A percentile compares a stretch with the other conserved stretches of the same genome.
Conservation (phyloP, 208 protist species). For the Acanthamoeba royreba region DNA sequence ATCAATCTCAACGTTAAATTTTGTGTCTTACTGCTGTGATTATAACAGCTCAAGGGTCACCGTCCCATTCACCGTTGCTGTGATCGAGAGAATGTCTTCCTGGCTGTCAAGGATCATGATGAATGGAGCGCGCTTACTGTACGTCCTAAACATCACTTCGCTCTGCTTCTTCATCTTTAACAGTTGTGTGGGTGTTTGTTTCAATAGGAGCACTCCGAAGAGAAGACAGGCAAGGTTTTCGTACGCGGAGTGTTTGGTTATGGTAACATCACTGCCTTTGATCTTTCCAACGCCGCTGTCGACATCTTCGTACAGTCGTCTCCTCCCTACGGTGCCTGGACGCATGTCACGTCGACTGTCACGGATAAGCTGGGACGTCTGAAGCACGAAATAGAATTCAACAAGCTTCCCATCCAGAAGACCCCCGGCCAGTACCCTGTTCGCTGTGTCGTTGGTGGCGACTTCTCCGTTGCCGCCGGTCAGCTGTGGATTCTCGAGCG, state of each 20-base stretch:
- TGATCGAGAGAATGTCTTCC: conserved; percentile 40
- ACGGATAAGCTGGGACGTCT: neutral
- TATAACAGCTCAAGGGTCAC: neutral
- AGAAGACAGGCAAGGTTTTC: neutral
- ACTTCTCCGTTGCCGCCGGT: conserved; percentile 33
- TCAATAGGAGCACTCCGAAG: neutral
- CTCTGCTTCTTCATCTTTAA: neutral
- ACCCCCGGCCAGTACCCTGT: conserved; percentile 41
- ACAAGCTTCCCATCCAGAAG: neutral
- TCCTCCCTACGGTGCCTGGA: neutral
- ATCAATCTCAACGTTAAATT: neutral
- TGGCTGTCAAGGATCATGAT: neutral
- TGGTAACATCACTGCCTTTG: neutral
- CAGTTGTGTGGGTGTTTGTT: neutral
- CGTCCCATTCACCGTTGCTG: conserved; percentile 45
- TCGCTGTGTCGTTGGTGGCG: conserved; percentile 20
- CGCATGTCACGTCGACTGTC: neutral
- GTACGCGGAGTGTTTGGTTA: neutral
- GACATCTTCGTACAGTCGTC: neutral
- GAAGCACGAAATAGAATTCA: neutral
- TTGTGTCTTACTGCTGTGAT: neutral
- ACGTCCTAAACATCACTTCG: neutral
- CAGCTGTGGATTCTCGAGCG: conserved; percentile 17
- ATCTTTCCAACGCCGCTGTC: neutral
- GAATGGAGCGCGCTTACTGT: neutral